Evolutionary conservation across 192 early-diverging fungal genomes (phyloP), one percentile per base, ranked within the genome.

Genomic region (Backusella macrospora): DNA sequence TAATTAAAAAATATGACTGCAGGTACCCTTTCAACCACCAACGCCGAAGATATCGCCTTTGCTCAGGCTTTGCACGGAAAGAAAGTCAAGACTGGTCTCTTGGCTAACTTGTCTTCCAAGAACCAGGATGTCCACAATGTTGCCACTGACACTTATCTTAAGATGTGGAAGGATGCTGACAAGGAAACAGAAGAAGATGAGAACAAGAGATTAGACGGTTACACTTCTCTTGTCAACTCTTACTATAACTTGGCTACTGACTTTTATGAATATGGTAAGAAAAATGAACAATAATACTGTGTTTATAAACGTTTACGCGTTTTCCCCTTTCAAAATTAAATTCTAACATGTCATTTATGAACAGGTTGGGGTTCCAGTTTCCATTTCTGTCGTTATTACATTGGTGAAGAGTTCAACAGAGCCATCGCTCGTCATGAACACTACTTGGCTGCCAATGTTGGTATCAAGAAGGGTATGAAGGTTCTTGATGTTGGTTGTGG

Each of bases 401-500:
- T 85, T 62, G 88, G 90, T 48, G 90, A 92, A 74, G 88, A 88
- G 14, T 95, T 96, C 79, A 84, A 84, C 59, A 88, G 93, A 73
- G 89, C 90, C 73, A 95, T 97, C 68, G 85, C 93, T 14, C 92
- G 96, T 38, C 96, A 98, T 80, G 96, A 98, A 81, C 93, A 96
- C 78, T 91, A 86, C 70, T 85, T 98, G 45, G 95, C 94, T 18
- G 81, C 90, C 55, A 82, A 90, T 63, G 92, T 93, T 37, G 87
- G 84, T 16, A 84, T 97, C 68, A 84, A 86, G 72, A 73, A 86
- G n/a, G 84, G 84, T 39, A 88, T 89, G 86, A 82, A 85, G 44
- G 93, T 96, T 39, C 85, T 98, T 37, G 97, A 98, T 76, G 93
- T 98, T 59, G 97, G 97, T 29, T 98, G 97, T 76, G 97, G 97